A percentile compares a stretch with the other conserved stretches of the same genome.
Evolutionary conservation across 305 asterid genomes (phyloP).

Genomic region (Fraxinus dipetala): DNA sequence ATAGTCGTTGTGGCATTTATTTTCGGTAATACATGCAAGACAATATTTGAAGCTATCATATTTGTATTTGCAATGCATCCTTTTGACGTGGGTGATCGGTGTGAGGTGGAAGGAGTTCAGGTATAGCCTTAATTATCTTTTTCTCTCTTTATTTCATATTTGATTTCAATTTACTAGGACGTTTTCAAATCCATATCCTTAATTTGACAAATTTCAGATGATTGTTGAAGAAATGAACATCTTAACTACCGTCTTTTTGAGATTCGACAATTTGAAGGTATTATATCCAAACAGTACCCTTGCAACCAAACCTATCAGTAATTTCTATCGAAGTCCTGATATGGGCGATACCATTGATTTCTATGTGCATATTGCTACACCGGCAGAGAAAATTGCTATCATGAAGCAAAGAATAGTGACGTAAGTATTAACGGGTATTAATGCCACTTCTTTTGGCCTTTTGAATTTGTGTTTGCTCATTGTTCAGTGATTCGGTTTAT

Average conservation of each 20-base stretch:
- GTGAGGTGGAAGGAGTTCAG: constrained; percentile 86
- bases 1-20: constrained; percentile 78
- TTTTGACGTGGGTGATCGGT: constrained; percentile 89
- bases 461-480: not conserved
- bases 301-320: constrained; percentile 56
- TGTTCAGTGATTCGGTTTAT: not conserved
- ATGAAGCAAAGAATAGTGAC: constrained; percentile 50
- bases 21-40: constrained; percentile 89
- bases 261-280: constrained; percentile 65
- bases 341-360: constrained; percentile 73
- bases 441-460: not conserved
- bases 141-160: not conserved
- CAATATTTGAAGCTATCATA: constrained; percentile 64
- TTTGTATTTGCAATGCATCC: constrained; percentile 79
- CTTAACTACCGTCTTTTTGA: constrained; percentile 61
- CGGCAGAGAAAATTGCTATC: constrained; percentile 55
- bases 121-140: constrained; percentile 27
- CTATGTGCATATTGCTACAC: constrained; percentile 62
- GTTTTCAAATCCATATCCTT: not conserved
- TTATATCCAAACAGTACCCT: constrained; percentile 65
- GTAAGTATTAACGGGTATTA: constrained; percentile 27
- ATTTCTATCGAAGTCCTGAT: constrained; percentile 78
- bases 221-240: constrained; percentile 86
- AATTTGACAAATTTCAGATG: constrained; percentile 40
- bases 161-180: not conserved